phyloP scores from a whole-genome alignment of 805 yeast genomes.

The Zygoascus flipseniorum region DNA sequence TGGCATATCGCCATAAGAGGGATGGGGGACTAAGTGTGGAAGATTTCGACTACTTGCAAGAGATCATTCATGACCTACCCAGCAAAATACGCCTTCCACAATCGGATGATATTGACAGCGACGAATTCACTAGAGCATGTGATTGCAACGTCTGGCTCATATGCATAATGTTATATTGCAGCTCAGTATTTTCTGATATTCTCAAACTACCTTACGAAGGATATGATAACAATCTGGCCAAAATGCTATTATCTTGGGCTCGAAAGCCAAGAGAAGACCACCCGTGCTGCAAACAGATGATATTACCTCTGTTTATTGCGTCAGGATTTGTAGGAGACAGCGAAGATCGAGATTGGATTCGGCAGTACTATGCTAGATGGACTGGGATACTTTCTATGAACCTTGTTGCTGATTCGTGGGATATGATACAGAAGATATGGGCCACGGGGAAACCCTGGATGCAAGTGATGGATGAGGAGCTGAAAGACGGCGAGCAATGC shows the following conservation, averaged over 20 bases:
- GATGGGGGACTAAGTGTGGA: neutral
- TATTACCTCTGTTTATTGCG: neutral
- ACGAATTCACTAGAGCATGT: neutral
- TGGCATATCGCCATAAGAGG: neutral
- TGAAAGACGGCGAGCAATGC: neutral
- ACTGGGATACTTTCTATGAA: neutral
- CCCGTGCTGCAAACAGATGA: conserved; percentile 2
- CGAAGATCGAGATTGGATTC: neutral
- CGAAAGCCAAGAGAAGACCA: neutral
- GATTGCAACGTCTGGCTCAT: conserved; percentile 1
- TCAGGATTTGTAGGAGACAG: neutral
- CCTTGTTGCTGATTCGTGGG: neutral
- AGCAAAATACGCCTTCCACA: neutral
- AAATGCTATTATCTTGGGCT: neutral
- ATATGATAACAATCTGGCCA: neutral
- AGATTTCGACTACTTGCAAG: neutral
- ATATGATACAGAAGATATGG: neutral
- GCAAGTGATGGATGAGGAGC: neutral
- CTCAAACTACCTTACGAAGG: neutral
- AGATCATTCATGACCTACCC: neutral
- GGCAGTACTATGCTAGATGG: neutral
- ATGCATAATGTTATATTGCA: neutral
- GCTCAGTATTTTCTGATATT: neutral
- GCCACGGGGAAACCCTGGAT: neutral
- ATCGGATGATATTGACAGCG: neutral